Conservation (phyloP, 371 early-diverging fungal genomes). For the Choanephora cucurbitarum region DNA sequence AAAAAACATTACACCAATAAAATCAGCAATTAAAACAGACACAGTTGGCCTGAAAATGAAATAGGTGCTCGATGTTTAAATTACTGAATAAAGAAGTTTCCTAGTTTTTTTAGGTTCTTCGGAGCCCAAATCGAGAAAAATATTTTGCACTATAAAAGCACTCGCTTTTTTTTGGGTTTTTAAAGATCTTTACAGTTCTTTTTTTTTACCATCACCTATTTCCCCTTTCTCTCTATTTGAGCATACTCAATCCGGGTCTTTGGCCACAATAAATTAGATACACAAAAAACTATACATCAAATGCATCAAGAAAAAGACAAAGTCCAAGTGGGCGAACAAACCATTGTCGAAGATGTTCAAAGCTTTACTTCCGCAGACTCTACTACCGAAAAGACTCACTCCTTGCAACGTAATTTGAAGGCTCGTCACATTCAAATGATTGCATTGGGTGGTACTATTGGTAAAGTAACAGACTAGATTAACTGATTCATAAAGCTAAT, state of each 20-base stretch:
- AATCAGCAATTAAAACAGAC: too few species aligned
- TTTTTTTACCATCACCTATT: neutral
- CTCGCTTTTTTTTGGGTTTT: neutral
- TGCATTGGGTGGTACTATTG: conserved; percentile 63
- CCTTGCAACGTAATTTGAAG: conserved; percentile 45
- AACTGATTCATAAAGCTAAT: too few species aligned
- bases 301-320: conserved; percentile 17
- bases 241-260: conserved; percentile 40
- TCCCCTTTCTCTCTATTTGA: neutral
- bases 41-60: too few species aligned
- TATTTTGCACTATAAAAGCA: too few species aligned
- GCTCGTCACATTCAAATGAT: conserved; percentile 67
- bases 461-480: too few species aligned
- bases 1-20: too few species aligned
- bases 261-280: conserved; percentile 32
- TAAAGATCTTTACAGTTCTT: too few species aligned
- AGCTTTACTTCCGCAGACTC: conserved; percentile 12
- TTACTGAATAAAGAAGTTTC: too few species aligned
- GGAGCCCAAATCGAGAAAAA: too few species aligned
- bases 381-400: conserved; percentile 12
- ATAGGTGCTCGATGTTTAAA: too few species aligned
- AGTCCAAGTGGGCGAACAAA: conserved; percentile 16
- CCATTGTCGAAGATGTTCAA: conserved; percentile 26
- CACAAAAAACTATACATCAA: conserved; percentile 16
- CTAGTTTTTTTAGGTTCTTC: too few species aligned